These are phyloP conservation scores for Pythium apleroticum DNA, from an alignment of 352 stramenopile genomes.

Conservation along the genomic window DNA sequence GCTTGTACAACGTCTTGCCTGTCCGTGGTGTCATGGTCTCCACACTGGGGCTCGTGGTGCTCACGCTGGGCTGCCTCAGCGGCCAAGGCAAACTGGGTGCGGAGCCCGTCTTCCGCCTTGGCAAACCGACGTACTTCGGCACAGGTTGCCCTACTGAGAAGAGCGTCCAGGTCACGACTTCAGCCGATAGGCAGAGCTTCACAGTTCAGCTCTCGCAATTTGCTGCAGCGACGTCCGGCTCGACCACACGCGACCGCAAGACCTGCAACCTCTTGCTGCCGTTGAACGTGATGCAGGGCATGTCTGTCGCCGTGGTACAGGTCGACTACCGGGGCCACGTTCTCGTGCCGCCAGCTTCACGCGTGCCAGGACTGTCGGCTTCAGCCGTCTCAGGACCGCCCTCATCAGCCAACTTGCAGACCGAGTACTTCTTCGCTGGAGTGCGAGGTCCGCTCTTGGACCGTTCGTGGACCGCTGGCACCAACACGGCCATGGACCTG, in stretches of 20 bases:
- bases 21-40: background rate
- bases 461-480: slow-evolving; percentile 17
- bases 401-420: slow-evolving; percentile 16
- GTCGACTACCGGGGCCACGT: slow-evolving; percentile 28
- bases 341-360: slow-evolving; percentile 23
- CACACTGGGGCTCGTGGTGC: background rate
- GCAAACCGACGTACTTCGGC: slow-evolving; percentile 19
- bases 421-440: slow-evolving; percentile 31
- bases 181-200: slow-evolving; percentile 15
- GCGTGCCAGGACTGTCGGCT: background rate
- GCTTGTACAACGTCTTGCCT: background rate
- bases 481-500: slow-evolving; percentile 18
- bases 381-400: background rate
- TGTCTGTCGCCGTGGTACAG: slow-evolving; percentile 29
- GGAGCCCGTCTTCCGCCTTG: slow-evolving; percentile 22
- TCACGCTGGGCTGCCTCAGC: background rate
- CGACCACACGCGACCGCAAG: slow-evolving; percentile 23
- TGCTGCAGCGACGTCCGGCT: slow-evolving; percentile 9
- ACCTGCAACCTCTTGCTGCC: slow-evolving; percentile 31
- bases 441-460: slow-evolving; percentile 16
- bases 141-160: slow-evolving; percentile 17
- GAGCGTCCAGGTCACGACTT: slow-evolving; percentile 1
- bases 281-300: slow-evolving; percentile 20
- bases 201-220: slow-evolving; percentile 21
- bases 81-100: background rate